Conservation (phyloP, 495 filamentous ascomycete species). For the Paragyromitra xinjiangensis region DNA sequence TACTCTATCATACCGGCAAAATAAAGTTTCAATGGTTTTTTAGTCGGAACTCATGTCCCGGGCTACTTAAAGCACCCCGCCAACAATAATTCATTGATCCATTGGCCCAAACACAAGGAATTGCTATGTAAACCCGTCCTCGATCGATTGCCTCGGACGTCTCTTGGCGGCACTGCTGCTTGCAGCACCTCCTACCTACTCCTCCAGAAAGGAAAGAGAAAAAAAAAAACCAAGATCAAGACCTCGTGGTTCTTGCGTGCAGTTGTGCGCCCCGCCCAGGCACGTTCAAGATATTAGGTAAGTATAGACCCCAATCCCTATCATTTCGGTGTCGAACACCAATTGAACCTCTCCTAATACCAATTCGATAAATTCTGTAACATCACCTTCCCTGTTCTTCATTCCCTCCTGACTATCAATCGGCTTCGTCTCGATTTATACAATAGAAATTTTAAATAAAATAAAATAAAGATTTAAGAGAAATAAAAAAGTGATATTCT, state of each 20-base stretch:
- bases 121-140: slow-evolving; percentile 8
- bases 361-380: slow-evolving; percentile 30
- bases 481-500: not conserved
- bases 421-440: not conserved
- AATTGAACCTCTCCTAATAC: slow-evolving; percentile 25
- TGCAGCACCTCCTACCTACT: slow-evolving; percentile 16
- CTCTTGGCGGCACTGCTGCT: slow-evolving; percentile 27
- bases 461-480: not conserved
- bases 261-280: slow-evolving; percentile 21
- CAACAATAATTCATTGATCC: slow-evolving; percentile 24
- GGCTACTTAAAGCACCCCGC: slow-evolving; percentile 43
- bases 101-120: slow-evolving; percentile 32
- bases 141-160: slow-evolving; percentile 46
- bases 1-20: slow-evolving; percentile 37
- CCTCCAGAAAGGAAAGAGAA: not conserved
- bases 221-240: slow-evolving; percentile 12
- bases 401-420: slow-evolving; percentile 41
- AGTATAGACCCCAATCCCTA: slow-evolving; percentile 29
- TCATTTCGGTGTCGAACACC: slow-evolving; percentile 18
- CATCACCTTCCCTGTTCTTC: slow-evolving; percentile 14
- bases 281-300: slow-evolving; percentile 40
- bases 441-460: not conserved
- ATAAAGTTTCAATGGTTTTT: slow-evolving; percentile 49
- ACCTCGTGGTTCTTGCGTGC: slow-evolving; percentile 31
- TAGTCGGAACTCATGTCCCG: slow-evolving; percentile 35